Evolutionary conservation across 495 filamentous ascomycete genomes (phyloP).

Genomic region (Penicillium arizonense): DNA sequence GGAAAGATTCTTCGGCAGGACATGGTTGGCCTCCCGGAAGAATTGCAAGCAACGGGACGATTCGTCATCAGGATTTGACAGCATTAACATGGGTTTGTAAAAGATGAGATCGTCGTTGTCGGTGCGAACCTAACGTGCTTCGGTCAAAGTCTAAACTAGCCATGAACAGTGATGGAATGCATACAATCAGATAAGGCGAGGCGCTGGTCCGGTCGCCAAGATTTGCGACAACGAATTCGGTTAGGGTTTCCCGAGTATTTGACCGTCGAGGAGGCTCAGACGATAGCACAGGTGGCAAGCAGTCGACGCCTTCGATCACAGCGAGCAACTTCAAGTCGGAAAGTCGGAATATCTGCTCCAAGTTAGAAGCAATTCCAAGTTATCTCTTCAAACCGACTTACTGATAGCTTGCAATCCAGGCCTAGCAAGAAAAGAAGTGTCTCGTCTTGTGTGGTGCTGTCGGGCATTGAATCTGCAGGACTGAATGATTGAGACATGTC

Average conservation of each 20-base stretch:
- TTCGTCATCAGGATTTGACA: slow-evolving; percentile 20
- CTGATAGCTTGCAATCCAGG: slow-evolving; percentile 67
- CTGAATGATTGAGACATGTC: slow-evolving; percentile 60
- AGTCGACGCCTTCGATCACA: slow-evolving; percentile 63
- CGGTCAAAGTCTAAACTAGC: slow-evolving; percentile 4
- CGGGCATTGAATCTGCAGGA: slow-evolving; percentile 34
- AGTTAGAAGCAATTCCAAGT: not conserved
- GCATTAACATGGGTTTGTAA: slow-evolving; percentile 71
- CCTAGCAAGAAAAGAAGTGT: slow-evolving; percentile 74
- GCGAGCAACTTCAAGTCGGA: slow-evolving; percentile 36
- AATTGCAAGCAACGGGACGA: slow-evolving; percentile 60
- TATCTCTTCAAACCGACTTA: slow-evolving; percentile 36
- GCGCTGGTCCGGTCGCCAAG: slow-evolving; percentile 70
- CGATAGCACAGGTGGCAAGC: slow-evolving; percentile 74
- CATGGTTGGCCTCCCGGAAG: slow-evolving; percentile 67
- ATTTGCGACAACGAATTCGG: slow-evolving; percentile 78
- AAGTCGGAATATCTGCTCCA: slow-evolving; percentile 39
- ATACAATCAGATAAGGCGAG: slow-evolving; percentile 78
- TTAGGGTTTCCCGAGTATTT: slow-evolving; percentile 66
- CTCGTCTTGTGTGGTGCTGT: slow-evolving; percentile 42
- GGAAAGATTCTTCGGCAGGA: slow-evolving; percentile 49
- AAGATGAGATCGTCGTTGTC: slow-evolving; percentile 78
- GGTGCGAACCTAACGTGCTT: slow-evolving; percentile 62
- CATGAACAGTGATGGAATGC: slow-evolving; percentile 14
- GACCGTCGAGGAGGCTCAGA: slow-evolving; percentile 67